A percentile compares a stretch with the other conserved stretches of the same genome.
These are phyloP conservation scores for Chlorella sp. DNA, from an alignment of 139 green algal genomes.

Conservation along the genomic window DNA sequence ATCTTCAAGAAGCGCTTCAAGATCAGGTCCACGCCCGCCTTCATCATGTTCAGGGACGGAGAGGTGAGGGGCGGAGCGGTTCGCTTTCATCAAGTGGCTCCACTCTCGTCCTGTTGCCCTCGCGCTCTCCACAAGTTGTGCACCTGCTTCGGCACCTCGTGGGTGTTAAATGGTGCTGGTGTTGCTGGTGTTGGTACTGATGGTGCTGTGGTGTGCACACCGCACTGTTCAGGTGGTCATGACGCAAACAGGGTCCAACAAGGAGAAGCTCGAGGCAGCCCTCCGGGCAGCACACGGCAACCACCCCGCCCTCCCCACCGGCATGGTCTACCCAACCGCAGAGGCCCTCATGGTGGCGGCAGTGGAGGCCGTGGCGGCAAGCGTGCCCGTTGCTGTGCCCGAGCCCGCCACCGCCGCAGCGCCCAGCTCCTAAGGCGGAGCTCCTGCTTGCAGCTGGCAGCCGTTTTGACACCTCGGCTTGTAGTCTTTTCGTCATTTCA, in stretches of 20 bases:
- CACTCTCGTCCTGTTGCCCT: too few relatives aligned
- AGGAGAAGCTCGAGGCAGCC: conserved; percentile 30
- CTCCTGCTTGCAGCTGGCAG: too few relatives aligned
- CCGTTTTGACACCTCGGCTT: too few relatives aligned
- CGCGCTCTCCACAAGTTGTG: not conserved
- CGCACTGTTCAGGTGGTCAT: conserved; percentile 12
- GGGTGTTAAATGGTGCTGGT: not conserved
- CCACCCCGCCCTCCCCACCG: not conserved
- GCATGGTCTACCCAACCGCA: not conserved
- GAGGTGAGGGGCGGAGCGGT: not conserved
- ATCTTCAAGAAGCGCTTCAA: conserved; percentile 38
- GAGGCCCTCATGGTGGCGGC: not conserved
- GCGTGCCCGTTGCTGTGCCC: too few relatives aligned
- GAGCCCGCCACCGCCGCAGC: too few relatives aligned
- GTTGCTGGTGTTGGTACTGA: too few relatives aligned
- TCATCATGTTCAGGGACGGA: conserved; percentile 24
- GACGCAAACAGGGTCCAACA: conserved; percentile 31
- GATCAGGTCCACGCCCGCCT: conserved; percentile 34
- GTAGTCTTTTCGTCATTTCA: too few relatives aligned
- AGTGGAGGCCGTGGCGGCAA: too few relatives aligned
- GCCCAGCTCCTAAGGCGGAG: too few relatives aligned
- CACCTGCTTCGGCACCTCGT: not conserved
- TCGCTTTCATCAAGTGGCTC: too few relatives aligned
- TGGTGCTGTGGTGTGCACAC: not conserved
- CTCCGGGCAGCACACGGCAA: conserved; percentile 3